phyloP scores from a whole-genome alignment of 345 rosid genomes.

The Eucalyptus sp. region DNA sequence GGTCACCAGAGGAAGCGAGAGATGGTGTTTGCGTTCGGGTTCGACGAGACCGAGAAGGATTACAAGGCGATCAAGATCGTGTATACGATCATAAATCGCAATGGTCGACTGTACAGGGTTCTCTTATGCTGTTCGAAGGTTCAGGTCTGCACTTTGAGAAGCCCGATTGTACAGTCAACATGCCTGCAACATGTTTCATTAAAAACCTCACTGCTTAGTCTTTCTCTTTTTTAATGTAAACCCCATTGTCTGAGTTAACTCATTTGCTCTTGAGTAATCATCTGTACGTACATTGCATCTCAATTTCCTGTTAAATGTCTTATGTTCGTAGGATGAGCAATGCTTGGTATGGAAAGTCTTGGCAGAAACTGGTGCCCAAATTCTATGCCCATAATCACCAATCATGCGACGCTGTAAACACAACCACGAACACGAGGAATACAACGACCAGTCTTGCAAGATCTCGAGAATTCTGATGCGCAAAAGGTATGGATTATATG shows the following conservation, averaged over 20 bases:
- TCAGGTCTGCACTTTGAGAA: constrained; percentile 30
- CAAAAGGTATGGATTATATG: not conserved
- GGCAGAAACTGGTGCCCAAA: not conserved
- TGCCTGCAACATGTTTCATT: not conserved
- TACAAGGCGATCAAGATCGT: constrained; percentile 59
- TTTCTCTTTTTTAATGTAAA: not conserved
- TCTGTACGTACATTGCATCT: not conserved
- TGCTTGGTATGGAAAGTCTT: not conserved
- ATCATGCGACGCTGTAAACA: too few relatives aligned
- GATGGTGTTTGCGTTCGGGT: constrained; percentile 49
- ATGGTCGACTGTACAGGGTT: rapidly evolving
- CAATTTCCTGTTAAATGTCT: not conserved
- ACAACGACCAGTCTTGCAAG: not conserved
- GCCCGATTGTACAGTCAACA: too few relatives aligned
- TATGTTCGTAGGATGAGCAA: not conserved
- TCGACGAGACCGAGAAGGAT: constrained; percentile 20
- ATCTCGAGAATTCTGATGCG: not conserved
- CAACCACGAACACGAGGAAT: not conserved
- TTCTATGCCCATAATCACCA: not conserved
- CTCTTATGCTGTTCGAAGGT: constrained; percentile 16
- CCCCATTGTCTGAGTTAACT: not conserved
- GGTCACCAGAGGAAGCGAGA: constrained; percentile 21
- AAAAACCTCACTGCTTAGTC: not conserved
- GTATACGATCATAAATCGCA: constrained; percentile 5
- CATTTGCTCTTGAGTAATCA: not conserved